These are phyloP conservation scores for Mycena amicta DNA, from an alignment of 768 basidiomycete species.

Conservation along the genomic window DNA sequence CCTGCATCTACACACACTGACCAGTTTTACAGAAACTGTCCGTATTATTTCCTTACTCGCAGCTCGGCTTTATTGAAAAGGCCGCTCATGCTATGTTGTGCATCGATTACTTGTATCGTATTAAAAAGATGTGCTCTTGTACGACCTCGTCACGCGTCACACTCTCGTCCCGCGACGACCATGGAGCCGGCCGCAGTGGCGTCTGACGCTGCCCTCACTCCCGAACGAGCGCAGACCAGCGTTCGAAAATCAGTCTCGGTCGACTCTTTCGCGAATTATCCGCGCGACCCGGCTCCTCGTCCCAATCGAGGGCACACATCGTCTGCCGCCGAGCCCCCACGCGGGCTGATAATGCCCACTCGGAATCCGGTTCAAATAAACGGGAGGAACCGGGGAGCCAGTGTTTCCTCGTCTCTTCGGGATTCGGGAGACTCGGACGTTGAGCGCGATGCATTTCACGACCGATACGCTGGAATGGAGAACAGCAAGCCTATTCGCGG, in stretches of 20 bases:
- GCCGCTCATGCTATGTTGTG: no score
- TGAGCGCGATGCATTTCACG: constrained; percentile 45
- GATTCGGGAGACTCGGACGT: constrained; percentile 54
- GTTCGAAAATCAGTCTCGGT: constrained; percentile 78
- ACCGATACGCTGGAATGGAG: constrained; percentile 20
- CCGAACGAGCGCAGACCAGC: constrained; percentile 33
- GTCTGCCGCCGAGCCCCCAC: constrained; percentile 37
- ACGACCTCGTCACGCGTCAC: no score
- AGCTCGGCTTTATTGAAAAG: no score
- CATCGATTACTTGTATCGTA: no score
- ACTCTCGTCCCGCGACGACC: not conserved
- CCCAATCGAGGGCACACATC: constrained; percentile 41
- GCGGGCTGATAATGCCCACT: constrained; percentile 28
- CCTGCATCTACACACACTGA: no score
- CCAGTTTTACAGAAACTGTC: no score
- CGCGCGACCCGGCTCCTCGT: constrained; percentile 39
- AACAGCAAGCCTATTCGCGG: constrained; percentile 41
- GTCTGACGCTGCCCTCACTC: no score
- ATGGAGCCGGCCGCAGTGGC: no score
- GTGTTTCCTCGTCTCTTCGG: constrained; percentile 48
- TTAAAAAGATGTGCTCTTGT: no score
- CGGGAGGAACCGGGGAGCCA: constrained; percentile 56
- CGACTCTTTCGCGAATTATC: constrained; percentile 63
- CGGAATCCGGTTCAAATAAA: constrained; percentile 25
- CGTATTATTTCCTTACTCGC: no score